Evolutionary conservation across 306 rosid genomes (phyloP), one percentile per base, ranked within the genome.

Genomic region (Rosa chinensis): DNA sequence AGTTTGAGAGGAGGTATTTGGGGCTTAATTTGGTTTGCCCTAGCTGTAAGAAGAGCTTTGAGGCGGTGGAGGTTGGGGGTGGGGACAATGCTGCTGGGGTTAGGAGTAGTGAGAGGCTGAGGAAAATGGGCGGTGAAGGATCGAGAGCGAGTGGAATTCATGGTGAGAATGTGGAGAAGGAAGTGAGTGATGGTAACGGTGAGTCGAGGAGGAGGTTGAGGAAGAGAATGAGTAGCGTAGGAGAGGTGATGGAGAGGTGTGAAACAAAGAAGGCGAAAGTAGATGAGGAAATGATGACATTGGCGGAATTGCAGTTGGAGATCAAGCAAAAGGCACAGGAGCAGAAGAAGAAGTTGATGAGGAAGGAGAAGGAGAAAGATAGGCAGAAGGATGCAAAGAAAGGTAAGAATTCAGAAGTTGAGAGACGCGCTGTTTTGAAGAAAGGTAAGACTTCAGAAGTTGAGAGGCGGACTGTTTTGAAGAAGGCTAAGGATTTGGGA

Each of bases 1-100:
- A 89, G 85, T 94, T 94, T 59, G 90, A 92, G 83, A 89, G 86
- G 80, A 92, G 77, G 88, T 94, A 94, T 66, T 74, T 92, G 45
- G 92, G 86, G 12, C 82, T 87, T 55, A 83, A 77, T 75, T 82
- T 94, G 81, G 86, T 94, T 6, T 94, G 97, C 28, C 99, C 97
- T 17, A 85, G 84, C 64, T 94, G 99, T 69, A 82, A 76, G 59
- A 94, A 89, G 86, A 84, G 92, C 81, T 94, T 94, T 77, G 71
- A 83, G 82, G 97, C 91, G 1, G 79, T 90, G 73, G 97, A 92
- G 70, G 89, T 84, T 81, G 76, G 77, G 79, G 67, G 55, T 55
- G 73, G 80, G 53, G 97, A 39, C 42, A 81, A 79, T 25, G 47
- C 2, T 20, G 77, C 2, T 20, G 77, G 20, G 77, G 77, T 70